Evolutionary conservation across 2,329 filamentous ascomycete genomes (phyloP), one percentile per base, ranked within the genome.

Genomic region (Monosporascus sp.): DNA sequence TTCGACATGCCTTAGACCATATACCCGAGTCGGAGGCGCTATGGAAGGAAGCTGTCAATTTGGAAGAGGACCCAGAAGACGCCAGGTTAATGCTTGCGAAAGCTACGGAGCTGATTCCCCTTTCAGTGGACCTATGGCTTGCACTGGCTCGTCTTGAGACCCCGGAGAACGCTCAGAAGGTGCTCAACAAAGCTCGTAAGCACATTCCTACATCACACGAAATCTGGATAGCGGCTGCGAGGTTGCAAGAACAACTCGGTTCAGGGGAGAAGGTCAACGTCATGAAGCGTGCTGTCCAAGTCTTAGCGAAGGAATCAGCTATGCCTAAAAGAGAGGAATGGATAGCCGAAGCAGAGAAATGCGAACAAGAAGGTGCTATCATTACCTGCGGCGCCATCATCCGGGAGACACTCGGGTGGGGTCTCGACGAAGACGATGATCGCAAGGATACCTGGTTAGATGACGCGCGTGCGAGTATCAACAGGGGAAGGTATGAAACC

Each of bases 311-410:
- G 64, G 91, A 96, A 65, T 92, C 89, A 27, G 93, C 94, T 11
- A 99, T 99, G 95, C 83, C 94, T 40, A 96, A 96, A 71, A 87
- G 95, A 41, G 94, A 99, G 68, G 92, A 97, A 62, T 99, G 94
- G 94, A 95, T 99, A 51, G 80, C 83, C 5, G 91, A 97, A 70
- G 95, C 94, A 0, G 94, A 99, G 70, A 89, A 89, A 58, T 97
- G 93, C 66, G 94, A 99, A 71, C 87, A 90, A 53, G 94, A 97
- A 68, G 92, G 91, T 7, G 91, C 92, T 17, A 78, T 89, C 11
- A 76, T 92, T 43, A 97, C 94, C 1, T 96, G 92, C 66, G 86
- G 86, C 57, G 87, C 89, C 48, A 97, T 99, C 60, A 87, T 99
- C 60, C 85, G 88, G 47, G 91, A 97, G 66, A 99, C 94, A 0